Evolutionary conservation across 768 basidiomycete species (phyloP), one percentile per base, ranked within the genome.

Genomic region (Lactarius sanguifluus): DNA sequence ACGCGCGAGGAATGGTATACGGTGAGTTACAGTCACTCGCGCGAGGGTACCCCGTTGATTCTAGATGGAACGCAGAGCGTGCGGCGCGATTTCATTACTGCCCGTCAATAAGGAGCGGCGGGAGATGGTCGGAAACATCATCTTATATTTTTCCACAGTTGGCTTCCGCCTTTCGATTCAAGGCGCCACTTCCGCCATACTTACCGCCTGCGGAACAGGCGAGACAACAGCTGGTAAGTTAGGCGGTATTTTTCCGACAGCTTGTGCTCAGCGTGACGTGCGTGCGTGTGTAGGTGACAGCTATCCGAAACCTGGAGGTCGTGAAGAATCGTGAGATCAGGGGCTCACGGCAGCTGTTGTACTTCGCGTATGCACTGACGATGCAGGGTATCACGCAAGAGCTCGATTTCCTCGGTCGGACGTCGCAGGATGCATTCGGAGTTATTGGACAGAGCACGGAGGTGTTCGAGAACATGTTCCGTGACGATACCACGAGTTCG

Each of bases 361-460:
- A 93, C 78, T 96, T 96, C 71, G 95, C 94, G 1, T 98, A 98
- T 71, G 92, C 92, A 0, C 80, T 95, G 66, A 91, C 92, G 62
- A 96, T 97, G 94, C 90, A 93, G 75, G 94, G 94, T 8, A 91
- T 97, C 45, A 97, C 95, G 10, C 82, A 85, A 60, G 94, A 98
- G 72, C 83, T 99, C 16, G 94, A 97, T 62, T 83, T 79, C 61
- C 80, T 98, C 1, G 96, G 97, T 0, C 77, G 76, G 45, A 90
- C 86, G 30, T 79, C 96, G 66, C 96, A 98, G 74, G 85, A 88
- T 60, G 89, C 92, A 12, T 99, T 97, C 75, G 96, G 96, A 12
- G 92, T 96, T 5, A 94, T 97, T 69, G 92, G 93, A 7, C 87
- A 93, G 67, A 85, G 83, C 23, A 81, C 86, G 3, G 86, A 89